Base-by-base conservation (phyloP, 495 filamentous ascomycete species). In the Thermochaetoides thermophila region DNA sequence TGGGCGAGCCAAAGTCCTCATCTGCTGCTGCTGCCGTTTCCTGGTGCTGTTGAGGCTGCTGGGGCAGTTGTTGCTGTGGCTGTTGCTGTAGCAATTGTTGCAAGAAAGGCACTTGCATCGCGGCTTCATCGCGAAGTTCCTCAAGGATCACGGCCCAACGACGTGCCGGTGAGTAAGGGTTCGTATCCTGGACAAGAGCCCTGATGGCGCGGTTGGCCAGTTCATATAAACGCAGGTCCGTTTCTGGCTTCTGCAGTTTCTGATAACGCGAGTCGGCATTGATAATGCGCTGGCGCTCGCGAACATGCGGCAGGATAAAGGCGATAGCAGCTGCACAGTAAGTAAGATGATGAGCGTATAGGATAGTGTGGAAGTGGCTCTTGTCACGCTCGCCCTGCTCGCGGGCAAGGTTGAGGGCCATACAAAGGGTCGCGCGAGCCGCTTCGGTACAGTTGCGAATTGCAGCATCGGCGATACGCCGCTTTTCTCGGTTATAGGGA, bases 381-480 rank as follows among this genome's bases (percentile, higher is more conserved):
- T 20, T 38, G 13, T 52, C 40, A 17, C 33, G 13, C 13, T 34
- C 28, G 7, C 14, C 37, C 25, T 40, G 26, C 14, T 42, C 29
- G 12, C 36, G 34, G n/a, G 29, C 22, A 3, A 47, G 31, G 1
- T 21, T 25, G 7, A 34, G 10, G 45, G 48, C 2, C 52, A 45
- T 8, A 39, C 25, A 10, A 10, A 68, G 55, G 27, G 55, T 49
- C 17, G 56, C 34, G 27, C 61, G 57, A 16, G 61, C 61, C 4
- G 66, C 61, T 10, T 56, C 50, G 10, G 68, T 52, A 26, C 65
- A 66, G 21, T 59, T 60, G 6, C 48, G 46, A 5, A 69, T 37
- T 19, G 27, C 51, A 18, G 59, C 39, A 7, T 52, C 50, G 31
- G 53, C 46, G 31, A 57, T 41, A 18, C 45, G 46, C 19, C 37